phyloP scores from a whole-genome alignment of 257 asterid species.

The Solanum sitiens region DNA sequence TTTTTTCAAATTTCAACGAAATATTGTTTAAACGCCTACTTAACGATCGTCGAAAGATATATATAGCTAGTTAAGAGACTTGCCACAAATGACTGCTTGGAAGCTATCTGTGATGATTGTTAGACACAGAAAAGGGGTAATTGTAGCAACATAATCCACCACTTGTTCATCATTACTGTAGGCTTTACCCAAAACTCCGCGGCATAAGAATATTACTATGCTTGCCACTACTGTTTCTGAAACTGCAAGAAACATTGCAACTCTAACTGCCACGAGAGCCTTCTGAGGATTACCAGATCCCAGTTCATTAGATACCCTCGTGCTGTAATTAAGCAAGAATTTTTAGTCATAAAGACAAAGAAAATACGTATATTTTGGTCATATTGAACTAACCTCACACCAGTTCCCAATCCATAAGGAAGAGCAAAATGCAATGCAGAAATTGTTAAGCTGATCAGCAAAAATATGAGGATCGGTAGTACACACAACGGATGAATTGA shows the following conservation, averaged over 20 bases:
- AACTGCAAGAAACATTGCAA: conserved; percentile 23
- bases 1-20: not conserved
- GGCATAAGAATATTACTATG: conserved; percentile 12
- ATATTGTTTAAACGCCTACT: not conserved
- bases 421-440: conserved; percentile 37
- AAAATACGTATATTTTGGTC: not conserved
- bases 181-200: conserved; percentile 22
- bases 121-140: conserved; percentile 41
- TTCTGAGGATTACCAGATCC: conserved; percentile 47
- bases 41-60: not conserved
- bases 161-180: conserved; percentile 40
- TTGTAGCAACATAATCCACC: conserved; percentile 25
- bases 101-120: conserved; percentile 30
- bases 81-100: conserved; percentile 46
- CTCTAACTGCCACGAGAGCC: conserved; percentile 28
- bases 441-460: conserved; percentile 37
- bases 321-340: conserved; percentile 13
- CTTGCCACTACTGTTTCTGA: conserved; percentile 6
- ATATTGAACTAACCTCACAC: conserved; percentile 32
- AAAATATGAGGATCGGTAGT: not conserved
- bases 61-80: not conserved
- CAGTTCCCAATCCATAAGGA: conserved; percentile 47
- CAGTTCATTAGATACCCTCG: conserved; percentile 50
- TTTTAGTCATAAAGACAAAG: not conserved
- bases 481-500: not conserved